phyloP scores from a whole-genome alignment of 345 rosid genomes.

The Eucalyptus tenuipes region DNA sequence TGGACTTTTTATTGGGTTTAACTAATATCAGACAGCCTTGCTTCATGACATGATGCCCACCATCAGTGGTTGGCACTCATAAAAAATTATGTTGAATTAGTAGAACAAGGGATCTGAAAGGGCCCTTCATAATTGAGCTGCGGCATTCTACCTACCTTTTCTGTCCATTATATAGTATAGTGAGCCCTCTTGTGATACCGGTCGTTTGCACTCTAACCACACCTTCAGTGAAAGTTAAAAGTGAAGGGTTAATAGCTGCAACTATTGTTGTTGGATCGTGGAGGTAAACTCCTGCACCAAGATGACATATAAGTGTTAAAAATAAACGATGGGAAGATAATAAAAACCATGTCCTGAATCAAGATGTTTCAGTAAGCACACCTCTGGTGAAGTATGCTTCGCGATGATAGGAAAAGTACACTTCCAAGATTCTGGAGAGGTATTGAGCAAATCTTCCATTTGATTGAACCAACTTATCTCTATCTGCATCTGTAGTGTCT shows the following conservation, averaged over 20 bases:
- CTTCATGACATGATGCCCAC: neutral
- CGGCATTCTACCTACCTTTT: conserved; percentile 32
- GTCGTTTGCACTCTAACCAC: conserved; percentile 81
- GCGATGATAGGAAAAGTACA: conserved; percentile 65
- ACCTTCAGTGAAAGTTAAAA: conserved; percentile 67
- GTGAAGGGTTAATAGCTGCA: conserved; percentile 73
- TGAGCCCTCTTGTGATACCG: conserved; percentile 74
- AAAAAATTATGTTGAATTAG: neutral
- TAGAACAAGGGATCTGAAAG: neutral
- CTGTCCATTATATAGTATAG: conserved; percentile 49
- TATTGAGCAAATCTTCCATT: conserved; percentile 64
- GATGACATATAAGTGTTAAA: neutral
- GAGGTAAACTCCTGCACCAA: conserved; percentile 72
- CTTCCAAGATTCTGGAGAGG: conserved; percentile 53
- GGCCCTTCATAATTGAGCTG: neutral
- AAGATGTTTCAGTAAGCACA: conserved; percentile 6
- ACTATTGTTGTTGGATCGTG: conserved; percentile 78
- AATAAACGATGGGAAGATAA: neutral
- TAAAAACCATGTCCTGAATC: neutral
- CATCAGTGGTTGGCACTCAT: neutral
- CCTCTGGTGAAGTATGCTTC: conserved; percentile 49
- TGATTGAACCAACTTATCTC: conserved; percentile 49
- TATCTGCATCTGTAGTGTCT: conserved; percentile 43
- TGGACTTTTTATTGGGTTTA: neutral
- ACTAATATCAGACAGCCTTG: neutral